Evolutionary conservation across 2,329 filamentous ascomycete species (phyloP).

Genomic region (Stagonosporopsis rhizophila): DNA sequence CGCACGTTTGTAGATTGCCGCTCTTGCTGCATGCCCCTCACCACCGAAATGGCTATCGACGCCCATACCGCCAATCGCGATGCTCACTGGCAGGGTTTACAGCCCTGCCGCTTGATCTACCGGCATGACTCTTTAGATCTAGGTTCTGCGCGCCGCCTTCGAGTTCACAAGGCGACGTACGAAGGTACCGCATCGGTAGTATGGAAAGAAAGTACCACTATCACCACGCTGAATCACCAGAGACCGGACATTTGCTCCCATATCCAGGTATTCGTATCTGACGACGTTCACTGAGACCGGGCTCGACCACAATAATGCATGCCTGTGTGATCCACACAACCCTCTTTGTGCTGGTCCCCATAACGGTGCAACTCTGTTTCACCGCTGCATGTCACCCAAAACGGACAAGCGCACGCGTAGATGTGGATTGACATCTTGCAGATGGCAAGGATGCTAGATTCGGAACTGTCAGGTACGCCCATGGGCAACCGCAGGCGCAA

Average conservation of each 20-base stretch:
- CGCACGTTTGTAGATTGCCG: neutral
- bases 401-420: slow-evolving; percentile 22
- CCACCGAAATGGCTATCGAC: neutral
- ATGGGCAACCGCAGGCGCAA: slow-evolving; percentile 8
- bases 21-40: slow-evolving; percentile 1
- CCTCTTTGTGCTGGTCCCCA: slow-evolving; percentile 6
- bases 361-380: slow-evolving; percentile 28
- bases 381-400: slow-evolving; percentile 26
- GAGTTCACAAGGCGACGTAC: neutral
- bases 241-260: slow-evolving; percentile 2
- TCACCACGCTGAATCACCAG: slow-evolving; percentile 1
- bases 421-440: slow-evolving; percentile 14
- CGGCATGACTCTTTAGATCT: neutral
- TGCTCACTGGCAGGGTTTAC: slow-evolving; percentile 2
- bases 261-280: neutral
- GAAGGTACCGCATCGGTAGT: neutral
- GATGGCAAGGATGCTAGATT: neutral
- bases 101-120: slow-evolving; percentile 5
- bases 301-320: slow-evolving; percentile 3
- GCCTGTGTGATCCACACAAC: slow-evolving; percentile 12
- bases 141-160: slow-evolving; percentile 3
- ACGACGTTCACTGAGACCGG: neutral
- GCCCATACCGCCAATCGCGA: neutral
- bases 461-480: slow-evolving; percentile 12
- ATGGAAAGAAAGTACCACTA: neutral